phyloP scores from a whole-genome alignment of 805 yeast genomes.

The Wickerhamiella domercqiae region DNA sequence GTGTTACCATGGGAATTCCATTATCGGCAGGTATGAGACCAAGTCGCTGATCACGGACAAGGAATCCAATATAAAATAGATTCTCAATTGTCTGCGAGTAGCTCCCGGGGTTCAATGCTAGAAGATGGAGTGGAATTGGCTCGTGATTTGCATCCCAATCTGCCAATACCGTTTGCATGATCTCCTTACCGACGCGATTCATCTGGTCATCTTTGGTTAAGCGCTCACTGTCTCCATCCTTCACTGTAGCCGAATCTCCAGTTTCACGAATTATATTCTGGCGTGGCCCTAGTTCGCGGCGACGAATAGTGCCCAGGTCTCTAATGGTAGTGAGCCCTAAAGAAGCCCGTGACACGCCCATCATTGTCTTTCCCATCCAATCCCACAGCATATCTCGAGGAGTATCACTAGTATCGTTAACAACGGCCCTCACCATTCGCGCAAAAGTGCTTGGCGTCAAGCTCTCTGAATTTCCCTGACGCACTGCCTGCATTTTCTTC shows the following conservation, averaged over 20 bases:
- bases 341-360: background rate
- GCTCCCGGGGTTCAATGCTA: slow-evolving; percentile 56
- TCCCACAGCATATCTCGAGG: background rate
- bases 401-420: background rate
- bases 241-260: background rate
- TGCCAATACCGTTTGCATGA: slow-evolving; percentile 22
- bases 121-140: slow-evolving; percentile 43
- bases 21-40: slow-evolving; percentile 33
- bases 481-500: background rate
- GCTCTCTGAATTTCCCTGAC: background rate
- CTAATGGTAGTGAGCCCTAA: background rate
- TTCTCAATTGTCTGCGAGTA: slow-evolving; percentile 73
- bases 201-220: background rate
- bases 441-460: background rate
- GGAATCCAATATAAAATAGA: slow-evolving; percentile 65
- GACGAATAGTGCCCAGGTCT: background rate
- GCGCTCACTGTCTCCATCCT: too few relatives aligned
- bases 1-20: slow-evolving; percentile 16
- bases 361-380: background rate
- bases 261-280: background rate
- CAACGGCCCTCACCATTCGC: background rate
- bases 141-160: slow-evolving; percentile 21
- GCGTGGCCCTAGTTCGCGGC: background rate
- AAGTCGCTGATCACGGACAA: slow-evolving; percentile 58
- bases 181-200: background rate